Evolutionary conservation across 768 basidiomycete species (phyloP).

Genomic region (Lentinus tigrinus): DNA sequence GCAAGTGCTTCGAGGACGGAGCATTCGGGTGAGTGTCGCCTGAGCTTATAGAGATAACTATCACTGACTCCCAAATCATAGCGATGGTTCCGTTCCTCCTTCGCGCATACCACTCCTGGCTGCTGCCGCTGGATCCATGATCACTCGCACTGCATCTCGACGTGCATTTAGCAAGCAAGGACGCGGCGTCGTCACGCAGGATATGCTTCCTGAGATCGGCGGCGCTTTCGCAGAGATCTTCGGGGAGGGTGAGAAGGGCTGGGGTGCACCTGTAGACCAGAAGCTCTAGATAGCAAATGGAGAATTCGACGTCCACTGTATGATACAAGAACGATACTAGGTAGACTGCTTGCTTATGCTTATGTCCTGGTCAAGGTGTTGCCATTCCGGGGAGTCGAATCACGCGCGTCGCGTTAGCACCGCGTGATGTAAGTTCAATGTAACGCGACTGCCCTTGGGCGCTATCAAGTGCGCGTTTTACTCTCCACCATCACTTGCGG

Average conservation of each 20-base stretch:
- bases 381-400: too few species aligned
- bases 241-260: constrained; percentile 29
- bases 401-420: too few species aligned
- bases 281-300: not conserved
- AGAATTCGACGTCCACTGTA: too few species aligned
- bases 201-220: constrained; percentile 29
- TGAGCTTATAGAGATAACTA: too few species aligned
- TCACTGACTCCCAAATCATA: constrained; percentile 22
- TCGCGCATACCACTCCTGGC: constrained; percentile 81
- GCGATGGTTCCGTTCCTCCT: constrained; percentile 52
- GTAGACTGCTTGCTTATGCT: too few species aligned
- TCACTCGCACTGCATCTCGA: constrained; percentile 82
- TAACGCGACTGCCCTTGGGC: too few species aligned
- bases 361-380: too few species aligned
- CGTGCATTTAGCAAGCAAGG: constrained; percentile 75
- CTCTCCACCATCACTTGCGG: too few species aligned
- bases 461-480: too few species aligned
- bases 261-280: constrained; percentile 15
- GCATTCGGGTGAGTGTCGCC: constrained; percentile 59
- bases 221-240: constrained; percentile 29
- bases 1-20: constrained; percentile 86
- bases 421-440: too few species aligned
- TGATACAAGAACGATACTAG: too few species aligned
- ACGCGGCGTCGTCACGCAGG: constrained; percentile 42
- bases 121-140: constrained; percentile 81